Conservation (phyloP, 805 yeast species). For the Wickerhamiella bombiphila region DNA sequence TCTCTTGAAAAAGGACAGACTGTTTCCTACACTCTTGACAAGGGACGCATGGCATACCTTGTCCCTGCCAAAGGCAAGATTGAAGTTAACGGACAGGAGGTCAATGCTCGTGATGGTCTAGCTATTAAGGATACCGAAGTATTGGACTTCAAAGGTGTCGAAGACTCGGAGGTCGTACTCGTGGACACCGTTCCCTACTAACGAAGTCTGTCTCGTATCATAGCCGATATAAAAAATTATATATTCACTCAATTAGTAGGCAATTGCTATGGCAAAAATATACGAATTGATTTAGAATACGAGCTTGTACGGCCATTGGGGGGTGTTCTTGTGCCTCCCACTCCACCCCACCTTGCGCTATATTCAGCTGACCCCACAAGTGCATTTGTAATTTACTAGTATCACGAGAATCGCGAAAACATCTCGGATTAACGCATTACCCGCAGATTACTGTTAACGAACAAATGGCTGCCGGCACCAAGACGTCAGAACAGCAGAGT, state of each 20-base stretch:
- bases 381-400: no score
- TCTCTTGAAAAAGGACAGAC: slow-evolving; percentile 6
- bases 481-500: background rate
- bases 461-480: background rate
- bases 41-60: slow-evolving; percentile 11
- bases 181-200: slow-evolving; percentile 10
- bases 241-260: no score
- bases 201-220: no score
- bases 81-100: slow-evolving; percentile 11
- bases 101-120: slow-evolving; percentile 12
- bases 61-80: slow-evolving; percentile 9
- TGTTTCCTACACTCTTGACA: slow-evolving; percentile 8
- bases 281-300: no score
- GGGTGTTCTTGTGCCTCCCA: no score
- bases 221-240: no score
- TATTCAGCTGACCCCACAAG: no score
- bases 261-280: no score
- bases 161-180: slow-evolving; percentile 8
- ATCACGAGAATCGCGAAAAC: no score
- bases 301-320: no score
- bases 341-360: no score
- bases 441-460: background rate
- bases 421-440: no score
- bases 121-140: slow-evolving; percentile 9
- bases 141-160: slow-evolving; percentile 6